phyloP scores from a whole-genome alignment of 805 yeast genomes.

The Spathaspora boniae region DNA sequence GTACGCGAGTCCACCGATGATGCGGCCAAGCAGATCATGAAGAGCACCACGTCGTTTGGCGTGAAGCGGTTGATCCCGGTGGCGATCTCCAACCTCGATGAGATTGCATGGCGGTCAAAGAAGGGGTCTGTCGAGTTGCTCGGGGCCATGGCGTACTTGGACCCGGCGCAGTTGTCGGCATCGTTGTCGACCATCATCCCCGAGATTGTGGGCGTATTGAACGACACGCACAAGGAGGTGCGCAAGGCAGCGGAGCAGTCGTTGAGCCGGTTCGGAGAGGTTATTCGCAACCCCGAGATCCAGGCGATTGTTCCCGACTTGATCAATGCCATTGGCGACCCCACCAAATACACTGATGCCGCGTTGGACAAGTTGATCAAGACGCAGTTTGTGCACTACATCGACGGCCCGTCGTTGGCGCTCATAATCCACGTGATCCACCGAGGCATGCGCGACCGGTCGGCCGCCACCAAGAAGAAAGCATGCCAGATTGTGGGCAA shows the following conservation, averaged over 20 bases:
- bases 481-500: conserved; percentile 98
- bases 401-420: conserved; percentile 97
- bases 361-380: conserved; percentile 83
- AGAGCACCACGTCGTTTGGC: conserved; percentile 87
- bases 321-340: conserved; percentile 92
- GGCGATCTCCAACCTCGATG: conserved; percentile 81
- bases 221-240: conserved; percentile 95
- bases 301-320: conserved; percentile 84
- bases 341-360: conserved; percentile 81
- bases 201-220: conserved; percentile 90
- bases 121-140: conserved; percentile 94
- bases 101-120: conserved; percentile 92
- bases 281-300: conserved; percentile 95
- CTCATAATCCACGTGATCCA: conserved; percentile 90
- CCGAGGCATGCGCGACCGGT: conserved; percentile 91
- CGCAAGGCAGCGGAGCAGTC: conserved; percentile 91
- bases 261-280: conserved; percentile 90
- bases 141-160: conserved; percentile 97
- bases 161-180: conserved; percentile 88
- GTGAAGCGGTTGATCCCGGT: conserved; percentile 87
- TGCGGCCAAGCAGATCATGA: conserved; percentile 88
- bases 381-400: conserved; percentile 95
- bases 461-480: conserved; percentile 88
- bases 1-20: conserved; percentile 87
- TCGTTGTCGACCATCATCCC: conserved; percentile 91